Percentiles rank a stretch among this genome's conserved stretches.
Conservation (phyloP, 768 basidiomycete species). For the Boletellus ananas region DNA sequence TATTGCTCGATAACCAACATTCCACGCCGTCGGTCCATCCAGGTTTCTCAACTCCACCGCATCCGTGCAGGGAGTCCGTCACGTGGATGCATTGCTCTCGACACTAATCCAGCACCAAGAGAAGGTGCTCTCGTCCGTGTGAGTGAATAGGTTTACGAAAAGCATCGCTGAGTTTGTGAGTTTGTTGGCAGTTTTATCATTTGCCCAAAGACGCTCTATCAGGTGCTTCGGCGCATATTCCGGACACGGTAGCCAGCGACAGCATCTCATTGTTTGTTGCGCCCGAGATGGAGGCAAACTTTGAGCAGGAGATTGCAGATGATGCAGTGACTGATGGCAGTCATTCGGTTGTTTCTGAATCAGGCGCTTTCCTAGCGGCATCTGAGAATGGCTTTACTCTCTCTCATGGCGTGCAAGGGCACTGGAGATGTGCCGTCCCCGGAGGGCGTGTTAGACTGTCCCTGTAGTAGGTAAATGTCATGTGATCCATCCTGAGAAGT, state of each 20-base stretch:
- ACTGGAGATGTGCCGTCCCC: slow-evolving; percentile 43
- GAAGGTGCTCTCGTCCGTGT: slow-evolving; percentile 52
- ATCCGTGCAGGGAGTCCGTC: slow-evolving; percentile 73
- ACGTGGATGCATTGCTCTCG: slow-evolving; percentile 62
- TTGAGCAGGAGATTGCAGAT: not conserved
- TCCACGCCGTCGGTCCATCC: not conserved
- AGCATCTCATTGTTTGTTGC: slow-evolving; percentile 24
- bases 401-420: slow-evolving; percentile 26
- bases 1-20: not conserved
- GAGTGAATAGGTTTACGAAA: slow-evolving; percentile 16
- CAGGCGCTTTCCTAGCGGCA: slow-evolving; percentile 39
- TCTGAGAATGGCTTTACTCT: slow-evolving; percentile 55
- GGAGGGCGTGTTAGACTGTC: slow-evolving; percentile 28
- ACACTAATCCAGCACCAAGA: slow-evolving; percentile 47
- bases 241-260: slow-evolving; percentile 2
- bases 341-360: not conserved
- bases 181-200: slow-evolving; percentile 40
- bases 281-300: slow-evolving; percentile 15
- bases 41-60: slow-evolving; percentile 48
- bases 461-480: not conserved
- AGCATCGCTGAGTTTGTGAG: not conserved
- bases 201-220: slow-evolving; percentile 25
- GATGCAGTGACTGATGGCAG: not conserved
- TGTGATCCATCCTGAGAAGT: slow-evolving; percentile 19
- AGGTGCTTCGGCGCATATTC: not conserved